phyloP scores from a whole-genome alignment of 2,329 filamentous ascomycete genomes.

The Alternaria burnsii region DNA sequence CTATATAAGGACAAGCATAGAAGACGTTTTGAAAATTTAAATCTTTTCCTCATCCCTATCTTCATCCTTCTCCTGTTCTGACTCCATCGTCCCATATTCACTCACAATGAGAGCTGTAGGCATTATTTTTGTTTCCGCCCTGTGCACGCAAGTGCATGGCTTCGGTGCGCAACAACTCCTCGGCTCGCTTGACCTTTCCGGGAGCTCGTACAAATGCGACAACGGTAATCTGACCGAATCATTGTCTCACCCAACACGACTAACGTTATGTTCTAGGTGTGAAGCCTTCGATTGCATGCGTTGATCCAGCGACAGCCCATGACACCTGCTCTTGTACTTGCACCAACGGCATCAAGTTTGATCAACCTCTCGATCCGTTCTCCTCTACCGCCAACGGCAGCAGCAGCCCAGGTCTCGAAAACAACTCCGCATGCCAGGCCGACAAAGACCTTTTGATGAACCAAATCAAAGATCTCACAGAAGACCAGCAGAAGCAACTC shows the following conservation, averaged over 20 bases:
- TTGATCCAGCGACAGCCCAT: neutral
- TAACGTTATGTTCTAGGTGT: neutral
- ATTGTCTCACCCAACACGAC: accelerated
- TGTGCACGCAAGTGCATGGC: neutral
- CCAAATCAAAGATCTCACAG: too few relatives aligned
- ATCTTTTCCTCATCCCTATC: too few relatives aligned
- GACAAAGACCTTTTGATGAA: too few relatives aligned
- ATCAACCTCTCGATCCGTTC: too few relatives aligned
- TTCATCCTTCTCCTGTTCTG: too few relatives aligned
- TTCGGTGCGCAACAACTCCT: neutral
- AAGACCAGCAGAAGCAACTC: too few relatives aligned
- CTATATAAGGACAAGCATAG: too few relatives aligned
- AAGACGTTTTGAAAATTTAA: too few relatives aligned
- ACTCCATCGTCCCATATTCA: neutral
- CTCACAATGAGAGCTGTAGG: neutral
- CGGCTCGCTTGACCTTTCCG: neutral
- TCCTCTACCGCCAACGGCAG: too few relatives aligned
- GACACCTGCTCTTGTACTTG: neutral
- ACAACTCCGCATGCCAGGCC: too few relatives aligned
- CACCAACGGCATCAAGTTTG: neutral
- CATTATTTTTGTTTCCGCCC: neutral
- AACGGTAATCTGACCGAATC: neutral
- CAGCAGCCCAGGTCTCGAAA: too few relatives aligned
- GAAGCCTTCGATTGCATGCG: neutral
- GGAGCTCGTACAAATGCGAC: neutral